A percentile compares a stretch with the other conserved stretches of the same genome.
Evolutionary conservation across 768 basidiomycete genomes (phyloP).

Genomic region (Calocera cornea): DNA sequence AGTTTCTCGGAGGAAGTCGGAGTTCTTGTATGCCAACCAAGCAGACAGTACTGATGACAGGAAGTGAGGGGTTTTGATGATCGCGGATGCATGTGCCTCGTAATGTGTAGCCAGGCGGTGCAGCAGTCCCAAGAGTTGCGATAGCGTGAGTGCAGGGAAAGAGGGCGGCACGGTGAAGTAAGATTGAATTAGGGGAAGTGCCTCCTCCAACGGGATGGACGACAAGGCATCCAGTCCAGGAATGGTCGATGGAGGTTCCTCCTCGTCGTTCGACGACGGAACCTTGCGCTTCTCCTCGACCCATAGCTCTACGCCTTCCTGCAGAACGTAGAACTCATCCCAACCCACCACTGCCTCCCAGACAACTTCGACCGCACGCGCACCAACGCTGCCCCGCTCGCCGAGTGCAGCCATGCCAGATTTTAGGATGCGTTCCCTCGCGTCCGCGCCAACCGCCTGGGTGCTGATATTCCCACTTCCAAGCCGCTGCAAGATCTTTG

Average conservation of each 20-base stretch:
- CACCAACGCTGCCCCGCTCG: constrained; percentile 53
- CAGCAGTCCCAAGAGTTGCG: constrained; percentile 45
- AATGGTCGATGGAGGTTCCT: not conserved
- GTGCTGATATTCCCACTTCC: constrained; percentile 21
- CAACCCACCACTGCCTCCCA: constrained; percentile 66
- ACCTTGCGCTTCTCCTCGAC: not conserved
- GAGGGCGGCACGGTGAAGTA: constrained; percentile 31
- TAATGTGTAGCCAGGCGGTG: constrained; percentile 45
- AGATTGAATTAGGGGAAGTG: constrained; percentile 40
- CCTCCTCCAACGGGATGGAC: constrained; percentile 30
- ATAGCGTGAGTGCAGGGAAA: constrained; percentile 33
- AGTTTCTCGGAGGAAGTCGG: not conserved
- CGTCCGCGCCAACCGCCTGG: constrained; percentile 26
- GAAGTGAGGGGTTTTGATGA: not conserved
- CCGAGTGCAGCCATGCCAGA: constrained; percentile 52
- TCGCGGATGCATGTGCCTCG: not conserved
- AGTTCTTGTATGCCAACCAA: not conserved
- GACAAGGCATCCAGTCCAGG: constrained; percentile 19
- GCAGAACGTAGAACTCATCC: constrained; percentile 24
- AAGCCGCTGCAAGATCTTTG: constrained; percentile 35
- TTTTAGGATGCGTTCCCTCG: constrained; percentile 51
- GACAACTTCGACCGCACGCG: constrained; percentile 52
- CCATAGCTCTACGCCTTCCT: constrained; percentile 41
- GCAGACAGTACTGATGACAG: not conserved
- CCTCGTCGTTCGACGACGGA: not conserved